Base-by-base conservation (phyloP, 768 basidiomycete genomes). In the Suillus placidus region DNA sequence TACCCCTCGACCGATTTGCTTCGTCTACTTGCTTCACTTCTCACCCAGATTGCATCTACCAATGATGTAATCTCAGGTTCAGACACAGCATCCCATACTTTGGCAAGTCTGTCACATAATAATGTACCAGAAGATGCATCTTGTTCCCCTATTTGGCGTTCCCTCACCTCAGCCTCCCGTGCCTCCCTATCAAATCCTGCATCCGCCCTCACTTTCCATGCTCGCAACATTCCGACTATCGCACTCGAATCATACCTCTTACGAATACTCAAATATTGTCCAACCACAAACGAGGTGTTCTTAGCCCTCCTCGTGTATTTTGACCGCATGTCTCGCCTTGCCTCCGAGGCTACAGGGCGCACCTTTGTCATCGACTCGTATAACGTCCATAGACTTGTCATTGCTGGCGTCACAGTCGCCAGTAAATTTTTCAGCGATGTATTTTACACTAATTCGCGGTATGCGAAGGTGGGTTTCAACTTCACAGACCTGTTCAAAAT, bases 391-490 rank as follows among this genome's bases (percentile, higher is more conserved):
- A 87, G 97, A 56, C 84, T 99, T 51, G 93, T 99, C 72, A 99
- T 99, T 68, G 95, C 97, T 0, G 97, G 97, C 12, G 93, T 99
- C 55, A 99, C 97, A 3, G 97, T 99, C n/a, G 97, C 97, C 30
- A 95, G 93, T 82, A 99, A 99, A 78, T 99, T 99, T 76, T 99
- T 99, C 75, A 93, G 90, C 63, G 97, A 99, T 76, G 95, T 99
- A 4, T 99, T 99, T 72, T 99, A 99, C 79, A 98, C 97, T 18
- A 99, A 99, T 72, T 97, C 97, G 10, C 85, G 97, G 37, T 99
- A 99, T 75, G 97, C 97, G 62, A 99, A 99, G 87, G 95, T 94
- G 64, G 34, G 86, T 79, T 54, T n/a, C 42, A 47, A 2, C 55
- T 60, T n/a, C 55, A 38, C 57, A 4, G 62, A 62, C 60, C 51